phyloP scores from a whole-genome alignment of 768 basidiomycete species.

The Suillus spraguei region DNA sequence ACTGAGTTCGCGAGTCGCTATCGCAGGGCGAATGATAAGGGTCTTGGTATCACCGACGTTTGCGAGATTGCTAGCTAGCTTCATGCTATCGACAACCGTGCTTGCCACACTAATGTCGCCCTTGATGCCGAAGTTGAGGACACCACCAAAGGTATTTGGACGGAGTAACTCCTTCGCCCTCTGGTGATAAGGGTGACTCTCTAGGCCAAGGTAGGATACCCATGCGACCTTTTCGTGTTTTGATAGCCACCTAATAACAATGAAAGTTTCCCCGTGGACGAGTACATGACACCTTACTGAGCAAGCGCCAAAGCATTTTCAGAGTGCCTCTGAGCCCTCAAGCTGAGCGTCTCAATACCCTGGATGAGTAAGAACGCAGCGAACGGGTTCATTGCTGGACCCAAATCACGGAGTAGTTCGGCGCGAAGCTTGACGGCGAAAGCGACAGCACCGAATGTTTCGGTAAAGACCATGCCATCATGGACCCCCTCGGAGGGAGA shows the following conservation, averaged over 20 bases:
- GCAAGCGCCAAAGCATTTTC: constrained; percentile 59
- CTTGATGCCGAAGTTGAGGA: constrained; percentile 78
- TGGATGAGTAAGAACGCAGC: constrained; percentile 59
- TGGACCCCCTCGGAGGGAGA: constrained; percentile 59
- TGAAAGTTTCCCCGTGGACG: not conserved
- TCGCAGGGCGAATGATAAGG: constrained; percentile 59
- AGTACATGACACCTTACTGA: constrained; percentile 23
- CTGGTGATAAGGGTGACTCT: constrained; percentile 59
- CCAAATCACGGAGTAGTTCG: constrained; percentile 55
- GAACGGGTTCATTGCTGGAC: constrained; percentile 56
- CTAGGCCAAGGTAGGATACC: constrained; percentile 79
- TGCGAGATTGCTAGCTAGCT: constrained; percentile 70
- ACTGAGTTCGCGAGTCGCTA: constrained; percentile 58
- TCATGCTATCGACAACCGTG: constrained; percentile 68
- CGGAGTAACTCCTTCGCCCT: constrained; percentile 60
- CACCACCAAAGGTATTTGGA: constrained; percentile 58
- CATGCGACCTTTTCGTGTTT: constrained; percentile 67
- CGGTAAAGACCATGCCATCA: constrained; percentile 52
- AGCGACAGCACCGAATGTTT: constrained; percentile 52
- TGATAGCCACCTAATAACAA: constrained; percentile 48
- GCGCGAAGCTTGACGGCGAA: constrained; percentile 55
- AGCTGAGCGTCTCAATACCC: constrained; percentile 63
- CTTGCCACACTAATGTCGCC: constrained; percentile 54
- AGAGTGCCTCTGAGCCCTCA: constrained; percentile 59
- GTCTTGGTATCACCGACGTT: constrained; percentile 73